Evolutionary conservation across 257 asterid species (phyloP).

Genomic region (Solanum chiquidenum): DNA sequence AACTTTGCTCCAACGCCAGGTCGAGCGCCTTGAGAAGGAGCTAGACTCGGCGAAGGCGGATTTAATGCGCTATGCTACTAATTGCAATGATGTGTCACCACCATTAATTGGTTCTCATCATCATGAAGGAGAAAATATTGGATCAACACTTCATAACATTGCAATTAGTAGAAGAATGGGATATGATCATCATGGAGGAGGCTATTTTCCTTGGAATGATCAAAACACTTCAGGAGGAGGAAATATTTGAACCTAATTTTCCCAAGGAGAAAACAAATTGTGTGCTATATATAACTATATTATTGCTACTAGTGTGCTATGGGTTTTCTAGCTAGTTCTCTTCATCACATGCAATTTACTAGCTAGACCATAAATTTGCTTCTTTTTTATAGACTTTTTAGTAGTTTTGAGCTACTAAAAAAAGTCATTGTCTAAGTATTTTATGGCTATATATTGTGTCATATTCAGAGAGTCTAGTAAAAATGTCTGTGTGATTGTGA

Average conservation of each 20-base stretch:
- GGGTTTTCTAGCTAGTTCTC: background rate
- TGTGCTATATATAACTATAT: background rate
- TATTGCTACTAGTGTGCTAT: background rate
- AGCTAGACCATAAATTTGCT: conserved; percentile 18
- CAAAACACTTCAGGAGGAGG: conserved; percentile 3
- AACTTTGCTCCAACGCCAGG: conserved; percentile 31
- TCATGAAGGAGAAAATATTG: background rate
- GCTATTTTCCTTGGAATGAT: conserved; percentile 13
- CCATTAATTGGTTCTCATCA: background rate
- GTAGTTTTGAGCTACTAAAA: background rate
- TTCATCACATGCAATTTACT: background rate
- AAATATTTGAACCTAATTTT: background rate
- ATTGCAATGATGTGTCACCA: background rate
- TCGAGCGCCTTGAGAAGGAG: conserved; percentile 31
- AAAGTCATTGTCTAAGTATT: background rate
- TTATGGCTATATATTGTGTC: background rate
- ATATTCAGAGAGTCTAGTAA: background rate
- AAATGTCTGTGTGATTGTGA: background rate
- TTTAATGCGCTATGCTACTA: conserved; percentile 13
- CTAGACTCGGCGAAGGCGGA: conserved; percentile 27
- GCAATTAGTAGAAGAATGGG: background rate
- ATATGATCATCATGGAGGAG: background rate
- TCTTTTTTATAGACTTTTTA: background rate
- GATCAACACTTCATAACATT: background rate
- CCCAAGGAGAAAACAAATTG: background rate